Evolutionary conservation across 1,284 basidiomycete species (phyloP).

Genomic region (Irpex rosettiformis): DNA sequence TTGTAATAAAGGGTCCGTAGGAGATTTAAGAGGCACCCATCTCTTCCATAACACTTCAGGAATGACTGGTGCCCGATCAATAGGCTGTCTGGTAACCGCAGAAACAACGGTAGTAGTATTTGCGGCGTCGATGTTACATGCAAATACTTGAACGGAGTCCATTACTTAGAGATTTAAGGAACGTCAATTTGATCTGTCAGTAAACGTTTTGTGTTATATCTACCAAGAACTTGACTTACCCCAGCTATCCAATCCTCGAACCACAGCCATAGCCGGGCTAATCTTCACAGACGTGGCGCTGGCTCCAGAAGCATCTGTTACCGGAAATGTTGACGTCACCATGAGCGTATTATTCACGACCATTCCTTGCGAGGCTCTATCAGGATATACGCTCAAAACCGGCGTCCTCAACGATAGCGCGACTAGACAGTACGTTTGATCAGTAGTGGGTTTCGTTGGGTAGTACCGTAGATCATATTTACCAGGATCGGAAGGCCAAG

Average conservation of each 20-base stretch:
- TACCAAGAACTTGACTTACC: background rate
- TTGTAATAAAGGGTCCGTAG: background rate
- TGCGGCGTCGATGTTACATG: background rate
- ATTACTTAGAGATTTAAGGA: background rate
- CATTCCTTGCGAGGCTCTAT: no score
- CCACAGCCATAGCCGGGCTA: background rate
- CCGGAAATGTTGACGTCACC: background rate
- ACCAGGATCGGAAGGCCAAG: background rate
- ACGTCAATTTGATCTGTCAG: no score
- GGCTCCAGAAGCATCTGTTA: background rate
- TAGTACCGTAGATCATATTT: background rate
- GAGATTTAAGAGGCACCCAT: background rate
- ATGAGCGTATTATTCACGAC: background rate
- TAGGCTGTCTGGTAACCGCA: background rate
- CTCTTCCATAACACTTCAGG: background rate
- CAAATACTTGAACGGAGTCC: background rate
- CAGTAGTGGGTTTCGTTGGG: background rate
- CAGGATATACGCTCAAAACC: no score
- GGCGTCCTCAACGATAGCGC: background rate
- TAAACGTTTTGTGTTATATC: no score
- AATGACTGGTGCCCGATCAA: background rate
- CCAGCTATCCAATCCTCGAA: background rate
- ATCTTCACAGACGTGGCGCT: background rate
- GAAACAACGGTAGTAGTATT: background rate
- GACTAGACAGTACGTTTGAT: background rate